A percentile compares a stretch with the other conserved stretches of the same genome.
Evolutionary conservation across 169 alveolate species (phyloP).

Genomic region (Cryptosporidium canis): DNA sequence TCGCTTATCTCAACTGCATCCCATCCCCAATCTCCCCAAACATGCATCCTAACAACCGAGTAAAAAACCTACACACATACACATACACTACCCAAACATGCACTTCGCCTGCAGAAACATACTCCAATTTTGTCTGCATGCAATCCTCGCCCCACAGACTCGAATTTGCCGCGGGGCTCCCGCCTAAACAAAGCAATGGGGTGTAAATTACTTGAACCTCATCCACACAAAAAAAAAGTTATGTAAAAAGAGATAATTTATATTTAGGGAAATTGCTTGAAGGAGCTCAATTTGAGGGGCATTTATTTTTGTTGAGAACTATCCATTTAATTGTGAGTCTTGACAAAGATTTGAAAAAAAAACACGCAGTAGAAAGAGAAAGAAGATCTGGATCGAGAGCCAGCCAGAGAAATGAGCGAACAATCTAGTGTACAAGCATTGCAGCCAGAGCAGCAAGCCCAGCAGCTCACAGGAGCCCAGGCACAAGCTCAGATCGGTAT

Average conservation of each 20-base stretch:
- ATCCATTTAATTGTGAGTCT: not conserved
- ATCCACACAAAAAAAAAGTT: conserved; percentile 49
- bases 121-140: not conserved
- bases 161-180: conserved; percentile 7
- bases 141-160: not conserved
- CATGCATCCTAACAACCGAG: not conserved
- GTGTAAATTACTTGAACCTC: conserved; percentile 55
- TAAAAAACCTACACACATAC: not conserved
- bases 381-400: not conserved
- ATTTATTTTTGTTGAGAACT: not conserved
- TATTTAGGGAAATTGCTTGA: not conserved
- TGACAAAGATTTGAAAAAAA: not conserved
- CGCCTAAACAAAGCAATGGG: conserved; percentile 36
- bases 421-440: conserved; percentile 51
- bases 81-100: not conserved
- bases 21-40: too few relatives aligned
- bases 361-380: not conserved
- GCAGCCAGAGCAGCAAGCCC: conserved; percentile 48
- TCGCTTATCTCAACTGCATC: not conserved
- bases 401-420: conserved; percentile 14
- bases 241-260: conserved; percentile 4
- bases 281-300: not conserved
- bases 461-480: conserved; percentile 27
- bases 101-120: too few relatives aligned
- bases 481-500: conserved; percentile 30